Evolutionary conservation across 352 stramenopile species (phyloP).

Genomic region (Phytophthora pisi): DNA sequence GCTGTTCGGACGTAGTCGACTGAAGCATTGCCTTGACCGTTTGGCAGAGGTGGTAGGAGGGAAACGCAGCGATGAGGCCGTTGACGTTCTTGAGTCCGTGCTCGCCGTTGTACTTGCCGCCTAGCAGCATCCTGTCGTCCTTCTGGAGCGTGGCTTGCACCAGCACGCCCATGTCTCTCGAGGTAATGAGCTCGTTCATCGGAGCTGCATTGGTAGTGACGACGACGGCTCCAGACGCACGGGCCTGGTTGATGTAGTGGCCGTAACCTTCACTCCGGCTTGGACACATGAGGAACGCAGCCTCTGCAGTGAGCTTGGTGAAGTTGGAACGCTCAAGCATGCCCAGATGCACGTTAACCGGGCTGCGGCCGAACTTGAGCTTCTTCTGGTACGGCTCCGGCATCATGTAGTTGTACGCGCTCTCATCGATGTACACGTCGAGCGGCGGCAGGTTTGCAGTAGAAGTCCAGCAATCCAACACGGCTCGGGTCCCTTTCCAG

Average conservation of each 20-base stretch:
- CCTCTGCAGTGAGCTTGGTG: conserved; percentile 46
- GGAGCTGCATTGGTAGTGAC: conserved; percentile 51
- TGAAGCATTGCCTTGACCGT: conserved; percentile 43
- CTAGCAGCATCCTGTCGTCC: conserved; percentile 39
- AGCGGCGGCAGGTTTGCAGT: conserved; percentile 43
- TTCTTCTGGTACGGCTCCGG: conserved; percentile 15
- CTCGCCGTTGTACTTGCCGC: conserved; percentile 36
- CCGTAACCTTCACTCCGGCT: conserved; percentile 71
- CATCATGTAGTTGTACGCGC: conserved; percentile 37
- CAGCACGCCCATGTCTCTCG: conserved; percentile 41
- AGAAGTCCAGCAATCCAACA: conserved; percentile 58
- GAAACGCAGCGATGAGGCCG: conserved; percentile 42
- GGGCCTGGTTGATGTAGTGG: conserved; percentile 74
- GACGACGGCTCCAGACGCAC: conserved; percentile 47
- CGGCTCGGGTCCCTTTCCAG: conserved; percentile 51
- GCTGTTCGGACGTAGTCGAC: conserved; percentile 31
- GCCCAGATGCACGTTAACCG: conserved; percentile 21
- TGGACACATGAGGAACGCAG: conserved; percentile 56
- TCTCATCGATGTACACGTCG: conserved; percentile 48
- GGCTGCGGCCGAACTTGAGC: conserved; percentile 31
- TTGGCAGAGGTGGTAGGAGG: conserved; percentile 36
- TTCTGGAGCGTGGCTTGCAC: conserved; percentile 2
- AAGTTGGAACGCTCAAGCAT: conserved; percentile 39
- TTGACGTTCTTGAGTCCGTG: conserved; percentile 35
- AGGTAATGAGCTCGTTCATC: conserved; percentile 69